Conservation (phyloP, 1,139 yeast genomes). For the Pichia kudriavzevii region DNA sequence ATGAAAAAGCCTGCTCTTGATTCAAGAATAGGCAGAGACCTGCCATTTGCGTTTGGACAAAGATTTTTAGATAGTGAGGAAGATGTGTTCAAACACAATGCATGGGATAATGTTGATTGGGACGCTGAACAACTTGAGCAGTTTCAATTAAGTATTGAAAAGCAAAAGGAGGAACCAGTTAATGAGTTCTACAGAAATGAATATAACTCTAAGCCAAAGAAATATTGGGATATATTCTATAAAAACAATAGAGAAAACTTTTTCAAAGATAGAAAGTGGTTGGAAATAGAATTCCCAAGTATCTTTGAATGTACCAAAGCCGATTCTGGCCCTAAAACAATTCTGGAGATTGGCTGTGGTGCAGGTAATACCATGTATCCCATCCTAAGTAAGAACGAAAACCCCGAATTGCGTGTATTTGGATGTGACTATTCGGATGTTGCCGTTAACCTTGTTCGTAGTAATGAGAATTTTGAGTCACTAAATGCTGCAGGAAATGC, state of each 20-base stretch:
- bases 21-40: conserved; percentile 69
- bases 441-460: conserved; percentile 79
- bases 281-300: conserved; percentile 86
- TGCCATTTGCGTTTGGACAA: conserved; percentile 90
- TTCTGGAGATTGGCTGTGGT: conserved; percentile 95
- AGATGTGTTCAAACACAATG: conserved; percentile 88
- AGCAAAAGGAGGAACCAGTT: conserved; percentile 79
- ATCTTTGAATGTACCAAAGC: conserved; percentile 69
- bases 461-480: conserved; percentile 51
- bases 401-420: conserved; percentile 61
- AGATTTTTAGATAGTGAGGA: conserved; percentile 62
- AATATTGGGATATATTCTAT: conserved; percentile 93
- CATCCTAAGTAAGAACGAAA: conserved; percentile 70
- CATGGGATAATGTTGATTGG: conserved; percentile 99
- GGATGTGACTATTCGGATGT: conserved; percentile 90
- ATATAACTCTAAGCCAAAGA: conserved; percentile 80
- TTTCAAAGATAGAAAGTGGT: conserved; percentile 95
- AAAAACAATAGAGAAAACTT: conserved; percentile 86
- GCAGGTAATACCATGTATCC: conserved; percentile 98
- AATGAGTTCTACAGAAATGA: conserved; percentile 72
- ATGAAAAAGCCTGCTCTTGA: conserved; percentile 33
- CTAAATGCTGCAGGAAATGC: conserved; percentile 32
- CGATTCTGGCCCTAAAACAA: conserved; percentile 61
- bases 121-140: conserved; percentile 78
- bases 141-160: conserved; percentile 66